Evolutionary conservation across 164 flowering plant species (phyloP).

Genomic region (Stephania cephalantha): DNA sequence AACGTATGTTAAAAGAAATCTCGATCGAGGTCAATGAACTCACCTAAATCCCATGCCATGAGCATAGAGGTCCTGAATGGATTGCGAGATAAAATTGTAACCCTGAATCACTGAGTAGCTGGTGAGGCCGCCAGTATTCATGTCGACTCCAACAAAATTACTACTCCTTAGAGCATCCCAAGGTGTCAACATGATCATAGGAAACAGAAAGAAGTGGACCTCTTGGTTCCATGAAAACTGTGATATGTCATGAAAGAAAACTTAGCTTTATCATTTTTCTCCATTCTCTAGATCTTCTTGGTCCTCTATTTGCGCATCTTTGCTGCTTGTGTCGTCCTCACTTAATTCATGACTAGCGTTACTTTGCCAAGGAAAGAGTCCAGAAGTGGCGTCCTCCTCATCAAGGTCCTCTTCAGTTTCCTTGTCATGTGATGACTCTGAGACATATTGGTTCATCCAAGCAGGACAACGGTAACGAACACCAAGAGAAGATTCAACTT

Average conservation of each 20-base stretch:
- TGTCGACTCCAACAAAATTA: neutral
- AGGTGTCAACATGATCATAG: neutral
- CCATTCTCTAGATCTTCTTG: constrained; percentile 85
- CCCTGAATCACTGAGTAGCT: neutral
- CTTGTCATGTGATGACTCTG: constrained; percentile 29
- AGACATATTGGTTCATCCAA: constrained; percentile 49
- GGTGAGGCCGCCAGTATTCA: neutral
- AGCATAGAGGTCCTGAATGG: neutral
- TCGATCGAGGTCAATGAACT: too few relatives aligned
- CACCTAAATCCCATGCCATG: too few relatives aligned
- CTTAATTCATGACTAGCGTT: constrained; percentile 31
- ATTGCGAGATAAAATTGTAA: neutral
- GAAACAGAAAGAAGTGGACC: neutral
- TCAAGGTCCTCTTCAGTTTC: constrained; percentile 70
- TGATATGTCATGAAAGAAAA: neutral
- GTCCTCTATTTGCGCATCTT: constrained; percentile 72
- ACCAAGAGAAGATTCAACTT: constrained; percentile 33
- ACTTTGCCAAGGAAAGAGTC: constrained; percentile 40
- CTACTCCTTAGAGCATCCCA: neutral
- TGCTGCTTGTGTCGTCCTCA: constrained; percentile 37
- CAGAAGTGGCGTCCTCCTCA: constrained; percentile 49
- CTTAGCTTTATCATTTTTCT: constrained; percentile 35
- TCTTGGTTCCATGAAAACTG: neutral
- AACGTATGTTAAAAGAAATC: too few relatives aligned
- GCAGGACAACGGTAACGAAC: constrained; percentile 52